Percentiles rank a stretch among this genome's conserved stretches.
Conservation (phyloP, 176 grass and related monocot genomes). For the Pontederia paniculata region DNA sequence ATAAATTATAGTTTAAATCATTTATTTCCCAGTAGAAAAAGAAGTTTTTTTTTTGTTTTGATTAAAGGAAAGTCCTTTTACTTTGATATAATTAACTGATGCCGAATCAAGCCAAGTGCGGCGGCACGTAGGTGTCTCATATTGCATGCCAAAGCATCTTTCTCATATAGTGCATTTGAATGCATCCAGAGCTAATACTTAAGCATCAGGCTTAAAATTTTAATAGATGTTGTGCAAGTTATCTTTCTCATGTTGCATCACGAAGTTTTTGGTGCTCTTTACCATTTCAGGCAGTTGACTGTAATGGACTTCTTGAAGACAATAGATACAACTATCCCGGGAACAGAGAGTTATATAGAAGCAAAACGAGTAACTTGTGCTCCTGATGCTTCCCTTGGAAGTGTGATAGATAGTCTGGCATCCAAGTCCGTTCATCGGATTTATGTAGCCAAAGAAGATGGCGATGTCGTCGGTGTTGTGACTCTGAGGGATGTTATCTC, state of each 20-base stretch:
- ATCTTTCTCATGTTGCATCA: constrained; percentile 1
- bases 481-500: constrained; percentile 88
- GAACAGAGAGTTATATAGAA: constrained; percentile 28
- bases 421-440: constrained; percentile 78
- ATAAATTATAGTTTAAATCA: too few relatives aligned
- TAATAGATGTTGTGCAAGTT: not conserved
- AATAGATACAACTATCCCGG: constrained; percentile 46
- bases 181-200: too few relatives aligned
- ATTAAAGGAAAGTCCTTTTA: too few relatives aligned
- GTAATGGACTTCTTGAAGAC: constrained; percentile 70
- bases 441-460: constrained; percentile 48
- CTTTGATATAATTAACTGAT: too few relatives aligned
- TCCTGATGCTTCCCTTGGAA: constrained; percentile 49
- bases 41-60: too few relatives aligned
- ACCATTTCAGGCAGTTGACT: constrained; percentile 38
- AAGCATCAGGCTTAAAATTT: not conserved
- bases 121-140: too few relatives aligned
- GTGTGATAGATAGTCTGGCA: constrained; percentile 63
- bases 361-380: constrained; percentile 44
- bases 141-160: too few relatives aligned
- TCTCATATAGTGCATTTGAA: too few relatives aligned
- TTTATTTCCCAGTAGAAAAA: too few relatives aligned
- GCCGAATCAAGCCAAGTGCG: too few relatives aligned
- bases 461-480: constrained; percentile 54
- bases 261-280: not conserved